These are phyloP conservation scores for Arachis monticola DNA, from an alignment of 331 rosid genomes.

Conservation along the genomic window DNA sequence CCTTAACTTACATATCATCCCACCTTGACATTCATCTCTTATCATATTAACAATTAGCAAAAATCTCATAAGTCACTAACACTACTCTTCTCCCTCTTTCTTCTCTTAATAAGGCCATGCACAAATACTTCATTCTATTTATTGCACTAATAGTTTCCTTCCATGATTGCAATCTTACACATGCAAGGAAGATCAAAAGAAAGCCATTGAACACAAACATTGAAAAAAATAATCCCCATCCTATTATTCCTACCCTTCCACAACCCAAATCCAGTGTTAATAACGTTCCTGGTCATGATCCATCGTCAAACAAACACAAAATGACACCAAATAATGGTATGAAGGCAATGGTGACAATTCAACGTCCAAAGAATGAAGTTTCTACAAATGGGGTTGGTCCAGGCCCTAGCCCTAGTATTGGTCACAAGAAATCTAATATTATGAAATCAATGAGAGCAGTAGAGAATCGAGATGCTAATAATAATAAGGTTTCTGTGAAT, in stretches of 20 bases:
- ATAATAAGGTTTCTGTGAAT: too few species aligned
- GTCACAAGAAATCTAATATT: too few species aligned
- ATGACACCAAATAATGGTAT: neutral
- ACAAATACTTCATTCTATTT: conserved; percentile 9
- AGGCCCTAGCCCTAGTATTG: conserved; percentile 17
- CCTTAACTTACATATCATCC: conserved; percentile 15
- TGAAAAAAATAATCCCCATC: neutral
- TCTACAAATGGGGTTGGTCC: neutral
- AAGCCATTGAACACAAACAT: conserved; percentile 12
- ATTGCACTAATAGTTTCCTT: conserved; percentile 16
- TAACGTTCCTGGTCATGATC: neutral
- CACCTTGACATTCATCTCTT: neutral
- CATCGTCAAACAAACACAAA: neutral
- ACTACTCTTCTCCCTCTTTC: neutral
- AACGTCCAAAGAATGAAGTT: conserved; percentile 17
- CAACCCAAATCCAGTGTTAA: neutral
- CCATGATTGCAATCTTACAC: conserved; percentile 11
- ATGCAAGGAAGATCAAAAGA: conserved; percentile 11
- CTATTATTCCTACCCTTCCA: neutral
- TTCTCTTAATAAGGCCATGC: conserved; percentile 6
- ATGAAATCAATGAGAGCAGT: too few species aligned
- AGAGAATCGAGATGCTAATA: too few species aligned
- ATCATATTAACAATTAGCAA: neutral
- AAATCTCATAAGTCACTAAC: neutral
- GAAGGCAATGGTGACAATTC: neutral